Conservation (phyloP, 257 asterid species). For the Solanum sejunctum region DNA sequence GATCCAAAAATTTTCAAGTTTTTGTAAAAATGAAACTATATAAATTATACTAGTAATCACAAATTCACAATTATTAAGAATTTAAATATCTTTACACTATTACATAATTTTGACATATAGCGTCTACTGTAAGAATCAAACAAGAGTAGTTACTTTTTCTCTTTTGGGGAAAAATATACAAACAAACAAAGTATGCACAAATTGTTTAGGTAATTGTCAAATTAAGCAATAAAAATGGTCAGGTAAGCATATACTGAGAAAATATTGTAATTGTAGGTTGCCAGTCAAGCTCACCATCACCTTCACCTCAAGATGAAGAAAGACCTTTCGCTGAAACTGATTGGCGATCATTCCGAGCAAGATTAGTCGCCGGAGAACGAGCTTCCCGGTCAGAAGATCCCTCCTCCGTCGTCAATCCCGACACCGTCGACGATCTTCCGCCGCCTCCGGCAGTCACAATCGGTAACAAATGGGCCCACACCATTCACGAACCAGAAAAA, state of each 20-base stretch:
- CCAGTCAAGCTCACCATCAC: constrained; percentile 20
- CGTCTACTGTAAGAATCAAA: background rate
- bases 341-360: constrained; percentile 80
- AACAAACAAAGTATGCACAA: background rate
- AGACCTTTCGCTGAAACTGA: constrained; percentile 27
- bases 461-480: constrained; percentile 76
- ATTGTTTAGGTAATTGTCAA: background rate
- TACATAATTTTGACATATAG: background rate
- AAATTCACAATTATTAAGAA: background rate
- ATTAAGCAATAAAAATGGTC: background rate
- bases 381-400: constrained; percentile 2
- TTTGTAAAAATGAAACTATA: background rate
- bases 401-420: constrained; percentile 19
- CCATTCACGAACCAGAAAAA: constrained; percentile 67
- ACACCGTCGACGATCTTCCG: background rate
- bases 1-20: background rate
- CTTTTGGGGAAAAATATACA: background rate
- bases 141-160: background rate
- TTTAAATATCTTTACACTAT: background rate
- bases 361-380: constrained; percentile 44
- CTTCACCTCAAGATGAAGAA: constrained; percentile 46
- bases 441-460: constrained; percentile 16
- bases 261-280: constrained; percentile 26
- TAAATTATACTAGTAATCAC: background rate
- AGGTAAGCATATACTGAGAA: background rate